Conservation (phyloP, 148 eudicot genomes). For the Amaranthus hypochondriacus region DNA sequence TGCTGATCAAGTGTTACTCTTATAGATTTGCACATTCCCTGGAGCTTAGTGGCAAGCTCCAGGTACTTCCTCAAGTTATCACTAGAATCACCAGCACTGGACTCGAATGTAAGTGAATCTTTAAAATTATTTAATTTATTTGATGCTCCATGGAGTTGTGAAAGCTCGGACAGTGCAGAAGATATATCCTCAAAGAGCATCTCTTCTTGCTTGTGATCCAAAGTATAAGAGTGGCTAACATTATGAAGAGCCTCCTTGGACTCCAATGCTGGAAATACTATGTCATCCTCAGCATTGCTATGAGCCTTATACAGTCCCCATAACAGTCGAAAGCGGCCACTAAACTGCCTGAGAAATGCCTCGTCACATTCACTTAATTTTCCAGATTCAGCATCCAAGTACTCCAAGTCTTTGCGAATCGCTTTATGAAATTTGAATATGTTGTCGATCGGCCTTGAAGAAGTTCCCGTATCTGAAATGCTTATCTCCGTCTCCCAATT, state of each 20-base stretch:
- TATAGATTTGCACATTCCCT: constrained; percentile 95
- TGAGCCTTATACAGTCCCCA: constrained; percentile 97
- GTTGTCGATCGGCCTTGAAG: constrained; percentile 80
- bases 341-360: constrained; percentile 73
- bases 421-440: constrained; percentile 94
- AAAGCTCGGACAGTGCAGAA: constrained; percentile 64
- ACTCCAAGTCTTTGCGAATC: constrained; percentile 92
- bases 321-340: constrained; percentile 81
- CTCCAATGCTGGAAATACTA: constrained; percentile 93
- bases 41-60: constrained; percentile 80
- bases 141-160: constrained; percentile 47
- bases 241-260: constrained; percentile 90
- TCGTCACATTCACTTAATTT: constrained; percentile 69
- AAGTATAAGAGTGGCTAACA: constrained; percentile 97
- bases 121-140: constrained; percentile 24
- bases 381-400: constrained; percentile 87
- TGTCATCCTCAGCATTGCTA: constrained; percentile 96
- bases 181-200: constrained; percentile 87
- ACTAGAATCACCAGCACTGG: constrained; percentile 31
- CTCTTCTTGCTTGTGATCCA: constrained; percentile 98
- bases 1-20: constrained; percentile 92
- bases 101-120: constrained; percentile 26
- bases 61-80: constrained; percentile 49
- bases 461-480: constrained; percentile 40
- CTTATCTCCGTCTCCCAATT: constrained; percentile 80